Conservation (phyloP, 176 grass and related monocot species). For the Oryza longistaminata region DNA sequence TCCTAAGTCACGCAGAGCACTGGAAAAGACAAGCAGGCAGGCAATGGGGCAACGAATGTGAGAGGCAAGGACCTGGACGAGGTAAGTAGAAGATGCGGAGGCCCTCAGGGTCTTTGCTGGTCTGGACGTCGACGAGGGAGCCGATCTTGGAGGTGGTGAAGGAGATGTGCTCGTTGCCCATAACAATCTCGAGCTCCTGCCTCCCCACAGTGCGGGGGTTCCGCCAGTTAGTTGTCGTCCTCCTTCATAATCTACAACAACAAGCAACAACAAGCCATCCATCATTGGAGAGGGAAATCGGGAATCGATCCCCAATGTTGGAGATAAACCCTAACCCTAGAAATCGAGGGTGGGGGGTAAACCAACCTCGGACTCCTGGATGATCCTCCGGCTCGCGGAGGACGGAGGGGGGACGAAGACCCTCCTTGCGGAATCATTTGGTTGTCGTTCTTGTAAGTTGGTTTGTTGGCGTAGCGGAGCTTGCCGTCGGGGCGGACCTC, state of each 20-base stretch:
- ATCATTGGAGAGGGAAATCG: not conserved
- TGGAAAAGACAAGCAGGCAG: not conserved
- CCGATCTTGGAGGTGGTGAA: slow-evolving; percentile 97
- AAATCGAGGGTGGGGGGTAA: not conserved
- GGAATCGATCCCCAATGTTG: not conserved
- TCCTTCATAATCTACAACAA: slow-evolving; percentile 89
- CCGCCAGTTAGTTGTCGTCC: slow-evolving; percentile 92
- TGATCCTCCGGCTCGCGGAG: slow-evolving; percentile 89
- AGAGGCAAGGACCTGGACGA: slow-evolving; percentile 61
- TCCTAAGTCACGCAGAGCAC: not conserved
- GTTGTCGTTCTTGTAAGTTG: slow-evolving; percentile 99
- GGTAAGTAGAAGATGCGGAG: slow-evolving; percentile 95
- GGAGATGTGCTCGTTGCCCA: slow-evolving; percentile 95
- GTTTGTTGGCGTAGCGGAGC: slow-evolving; percentile 99
- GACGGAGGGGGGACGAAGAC: slow-evolving; percentile 91
- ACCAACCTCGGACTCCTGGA: slow-evolving; percentile 81
- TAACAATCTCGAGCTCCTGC: slow-evolving; percentile 98
- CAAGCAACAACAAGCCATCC: not conserved
- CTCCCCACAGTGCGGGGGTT: slow-evolving; percentile 76
- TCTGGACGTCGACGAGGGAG: slow-evolving; percentile 87
- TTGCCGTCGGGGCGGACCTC: slow-evolving; percentile 99
- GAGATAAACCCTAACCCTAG: slow-evolving; percentile 44
- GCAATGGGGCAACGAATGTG: not conserved
- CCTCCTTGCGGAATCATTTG: slow-evolving; percentile 99
- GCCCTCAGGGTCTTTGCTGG: slow-evolving; percentile 86